phyloP scores from a whole-genome alignment of 2,329 filamentous ascomycete genomes.

The Fusarium sp. region DNA sequence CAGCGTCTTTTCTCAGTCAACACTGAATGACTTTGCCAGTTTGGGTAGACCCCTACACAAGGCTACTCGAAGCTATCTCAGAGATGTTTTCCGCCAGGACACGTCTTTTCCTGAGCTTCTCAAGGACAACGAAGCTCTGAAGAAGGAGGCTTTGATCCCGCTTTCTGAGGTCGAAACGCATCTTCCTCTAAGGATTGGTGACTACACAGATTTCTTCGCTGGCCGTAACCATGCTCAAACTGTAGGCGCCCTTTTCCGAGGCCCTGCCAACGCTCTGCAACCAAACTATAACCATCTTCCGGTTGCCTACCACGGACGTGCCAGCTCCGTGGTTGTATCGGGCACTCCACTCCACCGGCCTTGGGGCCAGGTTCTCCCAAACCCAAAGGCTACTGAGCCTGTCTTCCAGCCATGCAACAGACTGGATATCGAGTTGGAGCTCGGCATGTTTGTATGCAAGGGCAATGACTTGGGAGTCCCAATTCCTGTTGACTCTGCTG shows the following conservation, averaged over 20 bases:
- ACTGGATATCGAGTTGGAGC: conserved; percentile 82
- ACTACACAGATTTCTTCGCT: conserved; percentile 89
- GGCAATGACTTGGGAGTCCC: conserved; percentile 74
- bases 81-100: conserved; percentile 68
- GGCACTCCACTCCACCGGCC: conserved; percentile 79
- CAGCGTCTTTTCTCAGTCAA: conserved; percentile 44
- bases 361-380: conserved; percentile 75
- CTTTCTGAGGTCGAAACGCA: conserved; percentile 68
- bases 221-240: conserved; percentile 80
- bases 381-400: conserved; percentile 57
- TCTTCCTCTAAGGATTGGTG: conserved; percentile 80
- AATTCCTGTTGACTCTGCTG: conserved; percentile 72
- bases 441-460: conserved; percentile 79
- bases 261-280: conserved; percentile 78
- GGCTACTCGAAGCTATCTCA: conserved; percentile 76
- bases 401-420: conserved; percentile 69
- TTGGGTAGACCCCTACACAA: conserved; percentile 76
- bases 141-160: conserved; percentile 45
- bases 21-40: conserved; percentile 49
- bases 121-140: conserved; percentile 49
- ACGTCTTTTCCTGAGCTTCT: conserved; percentile 54
- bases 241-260: conserved; percentile 78
- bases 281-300: conserved; percentile 86
- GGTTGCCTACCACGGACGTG: conserved; percentile 83
- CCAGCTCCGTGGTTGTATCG: conserved; percentile 79